Evolutionary conservation across 1,139 yeast genomes (phyloP).

Genomic region (Nakaseomyces delphensis): DNA sequence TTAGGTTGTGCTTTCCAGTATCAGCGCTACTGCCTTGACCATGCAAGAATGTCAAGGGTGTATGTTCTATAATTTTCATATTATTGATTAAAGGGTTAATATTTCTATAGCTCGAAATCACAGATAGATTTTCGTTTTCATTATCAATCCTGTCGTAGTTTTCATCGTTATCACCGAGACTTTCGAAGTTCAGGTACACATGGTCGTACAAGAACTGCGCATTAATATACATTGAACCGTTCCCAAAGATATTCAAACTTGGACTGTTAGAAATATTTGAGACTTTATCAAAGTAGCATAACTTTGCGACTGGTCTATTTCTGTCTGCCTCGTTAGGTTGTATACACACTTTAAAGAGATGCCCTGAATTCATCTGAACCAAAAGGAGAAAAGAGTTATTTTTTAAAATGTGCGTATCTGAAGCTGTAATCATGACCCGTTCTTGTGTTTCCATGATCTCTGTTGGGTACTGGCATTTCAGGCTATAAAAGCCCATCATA

Average conservation of each 20-base stretch:
- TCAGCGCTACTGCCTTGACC: conserved; percentile 18
- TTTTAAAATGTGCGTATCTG: conserved; percentile 58
- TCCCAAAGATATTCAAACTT: conserved; percentile 51
- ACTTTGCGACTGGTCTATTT: conserved; percentile 34
- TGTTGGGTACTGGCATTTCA: conserved; percentile 46
- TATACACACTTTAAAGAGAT: conserved; percentile 60
- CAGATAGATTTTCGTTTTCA: conserved; percentile 41
- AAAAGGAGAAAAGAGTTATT: conserved; percentile 52
- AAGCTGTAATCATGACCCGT: conserved; percentile 37
- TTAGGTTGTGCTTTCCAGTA: conserved; percentile 20
- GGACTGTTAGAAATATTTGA: conserved; percentile 39
- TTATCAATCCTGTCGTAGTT: conserved; percentile 15
- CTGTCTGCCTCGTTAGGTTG: conserved; percentile 36
- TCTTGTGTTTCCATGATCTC: conserved; percentile 27
- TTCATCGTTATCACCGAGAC: conserved; percentile 52
- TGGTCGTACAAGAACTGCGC: conserved; percentile 70
- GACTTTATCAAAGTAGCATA: conserved; percentile 72
- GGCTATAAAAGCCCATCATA: conserved; percentile 28
- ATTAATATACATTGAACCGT: conserved; percentile 70
- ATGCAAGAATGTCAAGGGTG: conserved; percentile 22
- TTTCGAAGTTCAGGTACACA: conserved; percentile 65
- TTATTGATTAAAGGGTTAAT: conserved; percentile 49
- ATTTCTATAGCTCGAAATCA: conserved; percentile 45
- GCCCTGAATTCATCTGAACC: conserved; percentile 65
- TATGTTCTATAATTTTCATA: conserved; percentile 32